phyloP scores from a whole-genome alignment of 2,329 filamentous ascomycete genomes.

The Truncatella angustata region DNA sequence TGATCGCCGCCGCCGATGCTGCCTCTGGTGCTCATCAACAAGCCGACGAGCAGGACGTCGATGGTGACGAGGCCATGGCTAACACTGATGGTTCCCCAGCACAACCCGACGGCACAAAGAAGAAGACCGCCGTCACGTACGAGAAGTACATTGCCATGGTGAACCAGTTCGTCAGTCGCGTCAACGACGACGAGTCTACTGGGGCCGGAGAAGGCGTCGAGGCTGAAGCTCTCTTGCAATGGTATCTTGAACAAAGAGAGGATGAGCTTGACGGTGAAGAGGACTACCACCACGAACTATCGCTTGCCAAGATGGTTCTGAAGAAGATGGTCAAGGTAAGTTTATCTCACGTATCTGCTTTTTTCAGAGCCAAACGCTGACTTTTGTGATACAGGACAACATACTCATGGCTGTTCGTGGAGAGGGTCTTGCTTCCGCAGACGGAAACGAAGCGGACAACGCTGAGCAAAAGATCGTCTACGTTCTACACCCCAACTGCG shows the following conservation, averaged over 20 bases:
- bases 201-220: conserved; percentile 78
- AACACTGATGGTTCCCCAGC: conserved; percentile 33
- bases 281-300: conserved; percentile 68
- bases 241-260: conserved; percentile 93
- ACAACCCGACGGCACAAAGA: conserved; percentile 39
- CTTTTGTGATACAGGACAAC: conserved; percentile 62
- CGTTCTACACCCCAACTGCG: conserved; percentile 91
- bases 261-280: conserved; percentile 77
- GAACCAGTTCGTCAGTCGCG: conserved; percentile 76
- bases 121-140: conserved; percentile 82
- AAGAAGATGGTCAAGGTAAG: conserved; percentile 94
- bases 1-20: conserved; percentile 46
- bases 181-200: conserved; percentile 77
- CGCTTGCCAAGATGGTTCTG: conserved; percentile 63
- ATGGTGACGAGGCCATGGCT: conserved; percentile 44
- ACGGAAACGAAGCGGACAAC: conserved; percentile 40
- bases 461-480: conserved; percentile 64
- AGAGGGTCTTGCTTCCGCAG: conserved; percentile 45
- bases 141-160: conserved; percentile 93
- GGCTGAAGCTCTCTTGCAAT: conserved; percentile 75
- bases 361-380: background rate
- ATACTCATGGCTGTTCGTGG: conserved; percentile 79
- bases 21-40: conserved; percentile 50
- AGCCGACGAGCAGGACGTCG: conserved; percentile 36
- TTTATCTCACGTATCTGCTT: conserved; percentile 20